Evolutionary conservation across 2,329 filamentous ascomycete species (phyloP), one percentile per base, ranked within the genome.

Genomic region (Ramichloridium luteum): DNA sequence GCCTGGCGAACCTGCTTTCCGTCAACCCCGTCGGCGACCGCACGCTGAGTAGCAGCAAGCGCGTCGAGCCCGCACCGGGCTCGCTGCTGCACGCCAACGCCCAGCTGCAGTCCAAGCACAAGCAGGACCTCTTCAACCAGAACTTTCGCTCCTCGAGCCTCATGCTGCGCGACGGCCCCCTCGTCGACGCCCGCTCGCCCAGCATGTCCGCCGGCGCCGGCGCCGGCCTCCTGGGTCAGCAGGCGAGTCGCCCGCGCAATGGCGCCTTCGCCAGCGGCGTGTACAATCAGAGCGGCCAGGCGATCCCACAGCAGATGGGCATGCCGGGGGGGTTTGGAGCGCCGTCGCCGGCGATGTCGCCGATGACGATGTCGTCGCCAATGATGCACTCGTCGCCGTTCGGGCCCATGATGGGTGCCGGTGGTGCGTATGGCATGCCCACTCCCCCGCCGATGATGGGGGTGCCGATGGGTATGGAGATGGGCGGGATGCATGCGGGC

Each of bases 1-100:
- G 67, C 43, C 60, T 81, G 57, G 74, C 75, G 0, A 70, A 78
- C 41, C 60, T 81, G 4, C 64, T 79, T 6, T 59, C 68, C 36
- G 62, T 64, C 4, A 48, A 53, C 36, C 50, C 50, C 11, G 37
- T 46, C 9, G 45, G 44, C 16, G 25, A 30, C 6, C 41, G 41
- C 10, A 27, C 28, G 5, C n/a, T n/a, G n/a, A n/a, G n/a, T n/a
- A 32, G 32, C 11, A 35, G 30, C 20, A 34, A 34, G 10, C 28
- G 45, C 6, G 38, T 44, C 20, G 30, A 46, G 16, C 39, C 48
- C 2, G 41, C 43, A 1, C 36, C 44, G 17, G 59, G 58, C 16
- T 61, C 56, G 12, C 50, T 66, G 6, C 53, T 66, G 6, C 56
- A 57, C 27, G 34, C 39, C 25, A 45, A 34, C 16, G 44, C 37